Base-by-base conservation (phyloP, 1,139 yeast species). In the Geotrichum aggregatum region DNA sequence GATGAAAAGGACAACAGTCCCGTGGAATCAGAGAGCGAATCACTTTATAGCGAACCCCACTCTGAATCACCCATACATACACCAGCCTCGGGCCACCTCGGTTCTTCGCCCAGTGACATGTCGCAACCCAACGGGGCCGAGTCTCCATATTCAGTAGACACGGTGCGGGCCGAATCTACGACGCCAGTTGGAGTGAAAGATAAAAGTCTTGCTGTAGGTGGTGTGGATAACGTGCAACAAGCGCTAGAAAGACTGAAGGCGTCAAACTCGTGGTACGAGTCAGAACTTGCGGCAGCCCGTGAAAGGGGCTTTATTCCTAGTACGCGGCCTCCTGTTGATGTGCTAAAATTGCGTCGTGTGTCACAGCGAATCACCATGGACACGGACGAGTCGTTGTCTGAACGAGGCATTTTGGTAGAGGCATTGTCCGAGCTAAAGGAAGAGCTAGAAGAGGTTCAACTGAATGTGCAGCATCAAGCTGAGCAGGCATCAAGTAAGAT, bases 181-280 rank as follows among this genome's bases (percentile, higher is more conserved):
- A 21, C 43, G 4, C 44, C 44, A 4, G 8, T 19, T 38, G 41
- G 24, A n/a, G 41, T 3, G 7, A 19, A 38, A n/a, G 13, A n/a
- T 3, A 11, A 13, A 3, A 16, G 5, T 8, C 3, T n/a, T 13
- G n/a, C 30, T 6, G 16, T 11, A 11, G 43, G 16, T 2, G 4
- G n/a, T 8, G 44, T 36, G n/a, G 52, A 49, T 16, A 30, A 38
- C 11, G 6, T 42, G 16, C 21, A 46, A 8, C 50, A 50, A 36
- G 47, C 34, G 13, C 40, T 50, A 8, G 69, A 66, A 48, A 61
- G 60, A 36, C 59, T 66, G 31, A 66, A 65, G 54, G 69, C 68
- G 2, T 63, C 68, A 19, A 66, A 66, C 50, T 60, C 68, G 1
- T 66, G 69, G 69, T 66, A 66, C 49, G 69, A 66, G 52, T 49